phyloP scores from a whole-genome alignment of 2,329 filamentous ascomycete species.

The Botryosphaeria dothidea region DNA sequence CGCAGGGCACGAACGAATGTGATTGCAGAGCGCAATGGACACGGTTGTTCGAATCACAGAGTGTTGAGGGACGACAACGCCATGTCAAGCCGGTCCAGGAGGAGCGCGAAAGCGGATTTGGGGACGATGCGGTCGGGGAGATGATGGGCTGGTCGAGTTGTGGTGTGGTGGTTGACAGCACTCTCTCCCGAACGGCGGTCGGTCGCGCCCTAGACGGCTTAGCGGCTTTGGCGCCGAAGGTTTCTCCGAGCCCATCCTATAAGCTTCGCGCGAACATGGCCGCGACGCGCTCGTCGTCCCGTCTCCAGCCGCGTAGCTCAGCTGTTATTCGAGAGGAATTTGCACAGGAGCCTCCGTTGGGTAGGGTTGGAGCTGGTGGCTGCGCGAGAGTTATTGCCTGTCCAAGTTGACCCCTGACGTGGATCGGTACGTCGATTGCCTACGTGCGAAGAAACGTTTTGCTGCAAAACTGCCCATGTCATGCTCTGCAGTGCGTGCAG shows the following conservation, averaged over 20 bases:
- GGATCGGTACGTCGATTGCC: background rate
- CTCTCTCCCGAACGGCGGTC: background rate
- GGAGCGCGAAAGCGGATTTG: conserved; percentile 12
- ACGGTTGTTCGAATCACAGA: conserved; percentile 7
- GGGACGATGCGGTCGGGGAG: conserved; percentile 16
- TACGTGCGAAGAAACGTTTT: too few relatives aligned
- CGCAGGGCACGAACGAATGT: conserved; percentile 17
- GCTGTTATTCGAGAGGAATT: background rate
- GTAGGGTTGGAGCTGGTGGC: background rate
- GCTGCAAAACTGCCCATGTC: too few relatives aligned
- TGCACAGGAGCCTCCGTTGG: background rate
- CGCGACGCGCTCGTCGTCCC: background rate
- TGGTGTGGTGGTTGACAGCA: conserved; percentile 17
- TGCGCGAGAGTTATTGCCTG: background rate
- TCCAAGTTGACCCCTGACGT: background rate
- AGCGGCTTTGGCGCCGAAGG: conserved; percentile 16
- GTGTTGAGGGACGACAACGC: conserved; percentile 5
- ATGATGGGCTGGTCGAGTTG: conserved; percentile 20
- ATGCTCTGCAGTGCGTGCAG: too few relatives aligned
- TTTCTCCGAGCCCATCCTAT: conserved; percentile 19
- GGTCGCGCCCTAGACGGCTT: conserved; percentile 12
- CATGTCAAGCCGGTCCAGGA: conserved; percentile 17
- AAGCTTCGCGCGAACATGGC: conserved; percentile 7
- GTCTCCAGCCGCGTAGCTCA: background rate
- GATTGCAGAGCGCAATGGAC: conserved; percentile 19